phyloP scores from a whole-genome alignment of 2,329 filamentous ascomycete species.

The Cadophora sp. region DNA sequence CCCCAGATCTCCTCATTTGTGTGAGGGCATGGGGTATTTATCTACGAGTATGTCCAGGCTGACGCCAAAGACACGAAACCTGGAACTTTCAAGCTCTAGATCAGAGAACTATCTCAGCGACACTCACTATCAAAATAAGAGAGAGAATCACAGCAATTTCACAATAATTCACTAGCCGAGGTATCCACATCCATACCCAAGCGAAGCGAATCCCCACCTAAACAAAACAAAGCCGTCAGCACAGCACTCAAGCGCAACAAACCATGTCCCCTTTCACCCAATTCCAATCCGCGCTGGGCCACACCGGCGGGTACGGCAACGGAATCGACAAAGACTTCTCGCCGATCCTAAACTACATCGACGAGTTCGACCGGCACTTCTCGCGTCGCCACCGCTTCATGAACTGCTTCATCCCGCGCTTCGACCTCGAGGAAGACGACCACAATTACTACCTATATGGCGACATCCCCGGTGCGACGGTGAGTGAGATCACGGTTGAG shows the following conservation, averaged over 20 bases:
- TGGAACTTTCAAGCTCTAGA: too few species aligned
- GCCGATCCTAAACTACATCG: conserved; percentile 28
- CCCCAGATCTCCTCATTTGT: not conserved
- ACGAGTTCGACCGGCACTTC: conserved; percentile 32
- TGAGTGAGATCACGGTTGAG: conserved; percentile 28
- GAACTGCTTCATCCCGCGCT: conserved; percentile 32
- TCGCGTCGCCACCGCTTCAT: conserved; percentile 27
- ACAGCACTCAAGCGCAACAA: not conserved
- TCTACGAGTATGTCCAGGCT: not conserved
- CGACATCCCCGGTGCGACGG: conserved; percentile 29
- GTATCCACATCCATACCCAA: not conserved
- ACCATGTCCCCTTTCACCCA: conserved; percentile 25
- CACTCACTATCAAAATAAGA: too few species aligned
- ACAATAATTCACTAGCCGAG: not conserved
- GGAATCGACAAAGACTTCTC: conserved; percentile 28
- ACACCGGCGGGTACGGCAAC: conserved; percentile 9
- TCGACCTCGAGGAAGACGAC: conserved; percentile 28
- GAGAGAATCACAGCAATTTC: not conserved
- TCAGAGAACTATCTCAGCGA: too few species aligned
- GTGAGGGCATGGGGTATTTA: not conserved
- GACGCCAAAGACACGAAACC: not conserved
- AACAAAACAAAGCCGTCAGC: too few species aligned
- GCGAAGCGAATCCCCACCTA: not conserved
- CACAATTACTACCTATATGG: conserved; percentile 28
- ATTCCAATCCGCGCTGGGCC: conserved; percentile 2